Conservation (phyloP, 2,329 filamentous ascomycete genomes). For the Sclerotinia spermophila region DNA sequence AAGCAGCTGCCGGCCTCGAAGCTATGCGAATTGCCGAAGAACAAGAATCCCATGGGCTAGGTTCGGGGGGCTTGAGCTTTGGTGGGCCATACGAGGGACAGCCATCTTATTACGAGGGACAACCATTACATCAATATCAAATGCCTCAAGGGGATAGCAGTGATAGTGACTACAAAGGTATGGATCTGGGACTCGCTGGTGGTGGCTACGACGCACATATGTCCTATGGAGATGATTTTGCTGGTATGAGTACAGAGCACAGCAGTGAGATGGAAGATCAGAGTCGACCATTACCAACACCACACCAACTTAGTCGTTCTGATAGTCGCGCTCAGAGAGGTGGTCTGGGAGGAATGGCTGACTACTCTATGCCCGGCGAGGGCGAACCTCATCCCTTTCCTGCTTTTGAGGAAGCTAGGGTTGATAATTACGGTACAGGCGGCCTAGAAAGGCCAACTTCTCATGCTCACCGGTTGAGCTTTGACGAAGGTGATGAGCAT, state of each 20-base stretch:
- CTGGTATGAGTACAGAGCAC: constrained; percentile 33
- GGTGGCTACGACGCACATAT: constrained; percentile 65
- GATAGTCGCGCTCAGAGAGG: constrained; percentile 31
- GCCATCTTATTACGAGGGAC: constrained; percentile 42
- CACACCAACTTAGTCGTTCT: constrained; percentile 39
- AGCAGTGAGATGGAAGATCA: constrained; percentile 43
- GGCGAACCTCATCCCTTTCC: constrained; percentile 56
- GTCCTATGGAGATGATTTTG: constrained; percentile 52
- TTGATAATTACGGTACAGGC: constrained; percentile 88
- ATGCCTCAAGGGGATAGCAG: constrained; percentile 48
- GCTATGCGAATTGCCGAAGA: constrained; percentile 83
- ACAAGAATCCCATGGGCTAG: constrained; percentile 62
- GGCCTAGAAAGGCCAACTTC: constrained; percentile 73
- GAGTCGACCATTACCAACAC: constrained; percentile 48
- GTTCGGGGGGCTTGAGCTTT: constrained; percentile 53
- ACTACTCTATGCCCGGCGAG: constrained; percentile 44
- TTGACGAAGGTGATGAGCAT: constrained; percentile 86
- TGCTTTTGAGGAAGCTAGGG: constrained; percentile 45
- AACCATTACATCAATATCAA: constrained; percentile 39
- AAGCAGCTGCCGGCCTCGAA: constrained; percentile 78
- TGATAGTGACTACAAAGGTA: constrained; percentile 67
- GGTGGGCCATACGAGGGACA: constrained; percentile 37
- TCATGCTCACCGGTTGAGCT: constrained; percentile 75
- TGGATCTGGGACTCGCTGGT: constrained; percentile 72
- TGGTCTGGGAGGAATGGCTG: constrained; percentile 37